Conservation (phyloP, 2,329 filamentous ascomycete species). For the Fusarium anthophilum region DNA sequence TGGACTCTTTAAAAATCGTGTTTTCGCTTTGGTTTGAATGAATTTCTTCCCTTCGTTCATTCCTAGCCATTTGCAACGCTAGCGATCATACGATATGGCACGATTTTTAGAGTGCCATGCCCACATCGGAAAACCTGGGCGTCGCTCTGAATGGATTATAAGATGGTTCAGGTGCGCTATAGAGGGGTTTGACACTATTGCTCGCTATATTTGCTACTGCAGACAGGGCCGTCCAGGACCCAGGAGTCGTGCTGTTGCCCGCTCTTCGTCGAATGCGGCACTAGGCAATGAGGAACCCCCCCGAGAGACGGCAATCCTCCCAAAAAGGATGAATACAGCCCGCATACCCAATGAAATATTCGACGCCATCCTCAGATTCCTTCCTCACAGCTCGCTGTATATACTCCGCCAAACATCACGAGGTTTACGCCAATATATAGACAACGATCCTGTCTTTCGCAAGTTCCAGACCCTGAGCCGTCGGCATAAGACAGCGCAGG, state of each 20-base stretch:
- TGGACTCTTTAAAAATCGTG: not conserved
- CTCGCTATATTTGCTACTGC: not conserved
- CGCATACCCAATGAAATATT: not conserved
- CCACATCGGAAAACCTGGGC: not conserved
- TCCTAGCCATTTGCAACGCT: too few species aligned
- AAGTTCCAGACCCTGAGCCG: not conserved
- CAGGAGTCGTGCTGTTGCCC: not conserved
- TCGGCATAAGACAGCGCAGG: not conserved
- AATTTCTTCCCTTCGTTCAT: not conserved
- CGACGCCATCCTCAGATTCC: not conserved
- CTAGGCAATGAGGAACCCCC: accelerated
- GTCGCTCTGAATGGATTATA: not conserved
- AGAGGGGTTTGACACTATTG: not conserved
- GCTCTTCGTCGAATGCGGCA: not conserved
- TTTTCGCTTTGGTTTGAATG: not conserved
- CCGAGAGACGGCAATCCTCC: not conserved
- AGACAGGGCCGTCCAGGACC: not conserved
- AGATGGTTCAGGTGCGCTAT: not conserved
- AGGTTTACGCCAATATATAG: not conserved
- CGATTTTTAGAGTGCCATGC: not conserved
- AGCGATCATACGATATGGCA: not conserved
- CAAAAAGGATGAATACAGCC: not conserved
- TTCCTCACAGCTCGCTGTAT: not conserved
- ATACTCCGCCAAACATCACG: not conserved
- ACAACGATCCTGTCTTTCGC: not conserved